These are phyloP conservation scores for Thelonectria rubi DNA, from an alignment of 2,329 filamentous ascomycete species.

Conservation along the genomic window DNA sequence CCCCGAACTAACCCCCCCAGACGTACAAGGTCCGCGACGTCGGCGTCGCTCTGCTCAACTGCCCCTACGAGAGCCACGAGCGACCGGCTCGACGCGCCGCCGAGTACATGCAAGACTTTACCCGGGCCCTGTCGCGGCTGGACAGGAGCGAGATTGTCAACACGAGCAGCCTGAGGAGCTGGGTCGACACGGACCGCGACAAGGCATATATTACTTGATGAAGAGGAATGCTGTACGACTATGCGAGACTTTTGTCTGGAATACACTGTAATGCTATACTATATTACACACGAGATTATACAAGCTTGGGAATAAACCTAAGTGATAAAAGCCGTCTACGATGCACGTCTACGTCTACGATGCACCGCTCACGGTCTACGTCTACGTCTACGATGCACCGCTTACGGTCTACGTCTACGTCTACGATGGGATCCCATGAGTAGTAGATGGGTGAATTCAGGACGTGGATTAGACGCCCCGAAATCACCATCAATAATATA, in stretches of 20 bases:
- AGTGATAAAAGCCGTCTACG: no score
- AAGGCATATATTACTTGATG: neutral
- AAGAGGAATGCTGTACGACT: neutral
- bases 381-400: neutral
- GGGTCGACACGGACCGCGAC: conserved; percentile 38
- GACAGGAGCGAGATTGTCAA: conserved; percentile 47
- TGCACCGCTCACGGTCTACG: neutral
- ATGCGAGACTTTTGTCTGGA: neutral
- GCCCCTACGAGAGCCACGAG: conserved; percentile 44
- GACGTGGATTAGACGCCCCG: neutral
- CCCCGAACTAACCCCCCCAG: conserved; percentile 10
- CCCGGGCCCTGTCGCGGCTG: conserved; percentile 40
- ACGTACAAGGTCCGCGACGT: conserved; percentile 49
- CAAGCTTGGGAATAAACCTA: neutral
- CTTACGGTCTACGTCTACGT: no score
- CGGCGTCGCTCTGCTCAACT: conserved; percentile 46
- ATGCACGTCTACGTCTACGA: no score
- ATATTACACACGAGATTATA: neutral
- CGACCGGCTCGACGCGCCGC: conserved; percentile 38
- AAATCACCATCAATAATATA: neutral
- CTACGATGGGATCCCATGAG: neutral
- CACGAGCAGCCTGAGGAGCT: conserved; percentile 44
- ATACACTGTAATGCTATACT: neutral
- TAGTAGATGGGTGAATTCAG: neutral
- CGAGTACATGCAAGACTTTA: conserved; percentile 45